Conservation (phyloP, 2,329 filamentous ascomycete species). For the Penicillium sp. region DNA sequence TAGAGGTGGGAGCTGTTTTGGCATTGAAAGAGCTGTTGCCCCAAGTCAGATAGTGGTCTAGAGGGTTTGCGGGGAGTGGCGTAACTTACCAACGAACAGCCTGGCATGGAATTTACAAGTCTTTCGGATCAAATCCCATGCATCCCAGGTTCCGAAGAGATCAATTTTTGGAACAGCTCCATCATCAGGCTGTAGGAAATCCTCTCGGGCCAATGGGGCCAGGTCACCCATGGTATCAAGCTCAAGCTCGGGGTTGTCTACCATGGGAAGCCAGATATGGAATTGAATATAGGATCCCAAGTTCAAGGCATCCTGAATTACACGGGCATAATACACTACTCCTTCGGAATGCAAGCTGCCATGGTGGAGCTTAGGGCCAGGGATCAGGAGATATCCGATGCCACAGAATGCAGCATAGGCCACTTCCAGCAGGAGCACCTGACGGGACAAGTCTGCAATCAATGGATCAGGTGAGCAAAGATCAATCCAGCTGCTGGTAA, state of each 20-base stretch:
- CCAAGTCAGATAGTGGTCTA: neutral
- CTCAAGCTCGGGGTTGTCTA: constrained; percentile 66
- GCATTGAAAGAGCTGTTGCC: constrained; percentile 56
- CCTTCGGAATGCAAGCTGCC: constrained; percentile 51
- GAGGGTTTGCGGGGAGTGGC: neutral
- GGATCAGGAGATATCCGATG: constrained; percentile 76
- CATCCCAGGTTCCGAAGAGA: constrained; percentile 83
- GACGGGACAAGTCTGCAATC: constrained; percentile 81
- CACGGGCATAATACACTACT: constrained; percentile 75
- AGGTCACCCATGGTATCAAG: constrained; percentile 47
- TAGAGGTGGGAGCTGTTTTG: constrained; percentile 59
- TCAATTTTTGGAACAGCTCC: constrained; percentile 57
- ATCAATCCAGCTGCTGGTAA: constrained; percentile 91
- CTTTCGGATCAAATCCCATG: constrained; percentile 84
- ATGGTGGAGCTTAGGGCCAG: constrained; percentile 70
- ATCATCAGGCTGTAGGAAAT: constrained; percentile 38
- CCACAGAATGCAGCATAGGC: constrained; percentile 96
- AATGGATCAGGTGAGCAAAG: constrained; percentile 78
- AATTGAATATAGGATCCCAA: constrained; percentile 76
- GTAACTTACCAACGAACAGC: constrained; percentile 76
- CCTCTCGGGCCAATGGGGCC: constrained; percentile 43
- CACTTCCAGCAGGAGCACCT: constrained; percentile 86
- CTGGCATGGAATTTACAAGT: constrained; percentile 82
- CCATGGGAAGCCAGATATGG: constrained; percentile 81
- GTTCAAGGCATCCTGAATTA: constrained; percentile 75